A percentile compares a stretch with the other conserved stretches of the same genome.
Conservation (phyloP, 148 eudicot species). For the Tetragonia tetragonoides region DNA sequence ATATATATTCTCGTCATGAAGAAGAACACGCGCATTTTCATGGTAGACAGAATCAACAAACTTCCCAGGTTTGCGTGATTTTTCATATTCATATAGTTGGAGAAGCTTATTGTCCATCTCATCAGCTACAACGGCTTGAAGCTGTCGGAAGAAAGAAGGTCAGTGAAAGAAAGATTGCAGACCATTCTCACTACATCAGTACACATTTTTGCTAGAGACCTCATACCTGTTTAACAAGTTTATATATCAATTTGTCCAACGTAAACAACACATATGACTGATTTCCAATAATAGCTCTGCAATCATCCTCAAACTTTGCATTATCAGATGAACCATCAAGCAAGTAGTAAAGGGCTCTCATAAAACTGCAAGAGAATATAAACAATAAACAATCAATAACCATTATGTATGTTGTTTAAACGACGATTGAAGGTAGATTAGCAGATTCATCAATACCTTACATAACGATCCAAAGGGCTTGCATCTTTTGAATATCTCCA, state of each 20-base stretch:
- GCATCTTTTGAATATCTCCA: slow-evolving; percentile 62
- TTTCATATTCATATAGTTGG: slow-evolving; percentile 80
- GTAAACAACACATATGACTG: slow-evolving; percentile 90
- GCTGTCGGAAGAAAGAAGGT: slow-evolving; percentile 43
- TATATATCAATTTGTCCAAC: slow-evolving; percentile 88
- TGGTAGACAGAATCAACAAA: slow-evolving; percentile 76
- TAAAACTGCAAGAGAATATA: slow-evolving; percentile 53
- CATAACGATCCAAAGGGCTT: slow-evolving; percentile 53
- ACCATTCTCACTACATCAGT: not conserved
- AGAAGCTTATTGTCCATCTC: slow-evolving; percentile 81
- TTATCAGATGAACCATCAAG: slow-evolving; percentile 94
- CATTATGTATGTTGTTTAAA: not conserved
- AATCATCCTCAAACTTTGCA: slow-evolving; percentile 93
- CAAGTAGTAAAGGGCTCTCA: slow-evolving; percentile 68
- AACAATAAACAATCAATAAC: slow-evolving; percentile 2
- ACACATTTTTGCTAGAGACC: not conserved
- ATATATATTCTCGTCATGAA: slow-evolving; percentile 88
- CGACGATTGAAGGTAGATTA: not conserved
- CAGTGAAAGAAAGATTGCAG: slow-evolving; percentile 10
- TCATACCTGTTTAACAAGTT: slow-evolving; percentile 88
- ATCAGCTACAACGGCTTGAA: slow-evolving; percentile 80
- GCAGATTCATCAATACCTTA: slow-evolving; percentile 48
- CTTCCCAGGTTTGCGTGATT: slow-evolving; percentile 60
- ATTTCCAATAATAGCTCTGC: slow-evolving; percentile 82
- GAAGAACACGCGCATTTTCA: slow-evolving; percentile 81